Evolutionary conservation across 345 rosid species (phyloP).

Genomic region (Isatis tinctoria): DNA sequence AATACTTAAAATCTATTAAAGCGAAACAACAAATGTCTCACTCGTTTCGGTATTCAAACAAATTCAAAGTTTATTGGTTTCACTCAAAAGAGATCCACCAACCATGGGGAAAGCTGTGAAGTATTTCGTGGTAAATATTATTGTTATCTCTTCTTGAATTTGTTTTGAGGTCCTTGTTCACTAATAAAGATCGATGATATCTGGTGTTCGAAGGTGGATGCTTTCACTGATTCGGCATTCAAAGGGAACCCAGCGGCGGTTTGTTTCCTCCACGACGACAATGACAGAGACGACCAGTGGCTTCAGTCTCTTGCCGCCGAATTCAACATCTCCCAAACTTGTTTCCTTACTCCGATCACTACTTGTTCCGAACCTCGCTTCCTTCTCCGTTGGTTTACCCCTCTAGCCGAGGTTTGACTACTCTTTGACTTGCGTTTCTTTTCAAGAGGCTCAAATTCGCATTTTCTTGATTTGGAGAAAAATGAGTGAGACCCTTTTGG

Average conservation of each 20-base stretch:
- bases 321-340: constrained; percentile 53
- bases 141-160: no score
- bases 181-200: neutral
- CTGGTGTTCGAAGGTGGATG: constrained; percentile 45
- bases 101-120: constrained; percentile 36
- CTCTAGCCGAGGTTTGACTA: constrained; percentile 36
- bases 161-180: no score
- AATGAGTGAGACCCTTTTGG: neutral
- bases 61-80: no score
- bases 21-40: no score
- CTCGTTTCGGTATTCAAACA: no score
- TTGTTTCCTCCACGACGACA: constrained; percentile 54
- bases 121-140: constrained; percentile 40
- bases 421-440: neutral
- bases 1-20: no score
- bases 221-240: constrained; percentile 71
- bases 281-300: constrained; percentile 67
- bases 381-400: constrained; percentile 65
- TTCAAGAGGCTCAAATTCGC: neutral
- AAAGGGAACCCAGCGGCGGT: constrained; percentile 91
- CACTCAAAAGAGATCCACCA: no score
- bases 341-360: constrained; percentile 38
- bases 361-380: constrained; percentile 34
- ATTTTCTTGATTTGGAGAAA: neutral
- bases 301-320: constrained; percentile 55